Conservation (phyloP, 306 rosid genomes). For the Fagus sylvatica region DNA sequence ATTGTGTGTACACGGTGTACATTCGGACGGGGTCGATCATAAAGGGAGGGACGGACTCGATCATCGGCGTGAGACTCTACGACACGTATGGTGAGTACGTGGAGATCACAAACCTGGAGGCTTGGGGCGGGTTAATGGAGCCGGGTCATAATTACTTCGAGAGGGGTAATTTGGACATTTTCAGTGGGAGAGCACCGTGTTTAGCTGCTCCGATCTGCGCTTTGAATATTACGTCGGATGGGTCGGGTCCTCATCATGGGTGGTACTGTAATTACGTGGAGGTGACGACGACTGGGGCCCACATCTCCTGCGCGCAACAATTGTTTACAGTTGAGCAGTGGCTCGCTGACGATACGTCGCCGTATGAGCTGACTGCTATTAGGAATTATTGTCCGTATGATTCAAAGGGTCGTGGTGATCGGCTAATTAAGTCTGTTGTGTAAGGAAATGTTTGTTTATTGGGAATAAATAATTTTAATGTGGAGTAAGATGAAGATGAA, state of each 20-base stretch:
- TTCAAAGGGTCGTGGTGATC: slow-evolving; percentile 13
- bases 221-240: slow-evolving; percentile 78
- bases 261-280: slow-evolving; percentile 90
- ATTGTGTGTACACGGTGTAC: slow-evolving; percentile 70
- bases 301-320: slow-evolving; percentile 42
- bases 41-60: slow-evolving; percentile 84
- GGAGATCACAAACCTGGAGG: slow-evolving; percentile 44
- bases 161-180: slow-evolving; percentile 87
- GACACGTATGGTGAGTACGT: slow-evolving; percentile 52
- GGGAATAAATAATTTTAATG: not conserved
- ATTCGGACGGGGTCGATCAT: slow-evolving; percentile 62
- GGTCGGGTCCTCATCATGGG: slow-evolving; percentile 70
- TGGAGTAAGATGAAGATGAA: too few species aligned
- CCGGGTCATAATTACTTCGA: slow-evolving; percentile 64
- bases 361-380: slow-evolving; percentile 57
- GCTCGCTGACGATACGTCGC: slow-evolving; percentile 71
- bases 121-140: slow-evolving; percentile 90
- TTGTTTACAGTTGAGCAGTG: slow-evolving; percentile 72
- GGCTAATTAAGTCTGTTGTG: not conserved
- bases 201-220: slow-evolving; percentile 61
- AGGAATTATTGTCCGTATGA: slow-evolving; percentile 38
- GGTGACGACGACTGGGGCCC: slow-evolving; percentile 68
- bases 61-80: slow-evolving; percentile 47
- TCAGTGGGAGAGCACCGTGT: slow-evolving; percentile 76
- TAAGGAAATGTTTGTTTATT: not conserved